Evolutionary conservation across 257 asterid species (phyloP).

Genomic region (Fraxinus quadrangulata): DNA sequence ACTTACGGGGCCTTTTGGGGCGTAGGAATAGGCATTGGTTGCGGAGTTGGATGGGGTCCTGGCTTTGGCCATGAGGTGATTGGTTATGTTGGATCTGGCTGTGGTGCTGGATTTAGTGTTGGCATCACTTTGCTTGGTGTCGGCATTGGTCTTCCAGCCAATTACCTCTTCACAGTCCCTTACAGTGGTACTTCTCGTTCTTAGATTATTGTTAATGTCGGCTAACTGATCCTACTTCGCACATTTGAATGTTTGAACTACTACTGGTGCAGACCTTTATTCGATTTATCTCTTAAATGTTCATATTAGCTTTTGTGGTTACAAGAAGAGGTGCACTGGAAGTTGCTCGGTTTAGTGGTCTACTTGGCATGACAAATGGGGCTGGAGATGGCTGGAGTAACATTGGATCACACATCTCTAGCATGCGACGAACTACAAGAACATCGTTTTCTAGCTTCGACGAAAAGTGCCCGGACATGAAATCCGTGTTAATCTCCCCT

Average conservation of each 20-base stretch:
- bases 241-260: constrained; percentile 4
- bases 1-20: constrained; percentile 96
- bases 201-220: background rate
- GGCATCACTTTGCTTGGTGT: constrained; percentile 78
- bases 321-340: constrained; percentile 48
- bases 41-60: constrained; percentile 99
- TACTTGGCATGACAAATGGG: constrained; percentile 32
- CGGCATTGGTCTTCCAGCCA: constrained; percentile 91
- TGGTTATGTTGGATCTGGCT: constrained; percentile 96
- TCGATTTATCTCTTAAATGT: background rate
- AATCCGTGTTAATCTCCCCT: constrained; percentile 34
- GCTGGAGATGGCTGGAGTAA: constrained; percentile 42
- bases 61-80: constrained; percentile 94
- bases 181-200: constrained; percentile 45
- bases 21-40: constrained; percentile 85
- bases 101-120: constrained; percentile 86
- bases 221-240: background rate
- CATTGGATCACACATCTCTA: constrained; percentile 35
- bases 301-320: constrained; percentile 47
- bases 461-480: constrained; percentile 39
- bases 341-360: constrained; percentile 41
- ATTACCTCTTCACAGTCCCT: constrained; percentile 54
- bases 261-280: background rate
- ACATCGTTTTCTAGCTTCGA: constrained; percentile 36
- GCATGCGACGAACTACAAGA: constrained; percentile 31